phyloP scores from a whole-genome alignment of 2,329 filamentous ascomycete genomes.

The Apiospora kogelbergensis region DNA sequence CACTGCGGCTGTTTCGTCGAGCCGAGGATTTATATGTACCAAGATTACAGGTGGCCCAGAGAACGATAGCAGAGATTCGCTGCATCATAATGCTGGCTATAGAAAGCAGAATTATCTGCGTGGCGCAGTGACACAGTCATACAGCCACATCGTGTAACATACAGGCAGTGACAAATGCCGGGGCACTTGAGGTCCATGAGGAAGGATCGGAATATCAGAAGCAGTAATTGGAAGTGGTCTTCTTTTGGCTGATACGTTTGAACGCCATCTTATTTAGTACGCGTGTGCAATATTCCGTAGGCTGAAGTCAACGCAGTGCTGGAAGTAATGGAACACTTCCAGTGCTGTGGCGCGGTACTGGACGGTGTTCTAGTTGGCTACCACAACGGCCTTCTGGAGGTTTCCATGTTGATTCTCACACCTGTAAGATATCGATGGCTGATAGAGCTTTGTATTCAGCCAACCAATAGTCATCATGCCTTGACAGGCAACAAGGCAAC shows the following conservation, averaged over 20 bases:
- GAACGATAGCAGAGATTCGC: not conserved
- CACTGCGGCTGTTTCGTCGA: not conserved
- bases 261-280: too few relatives aligned
- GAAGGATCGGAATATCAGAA: not conserved
- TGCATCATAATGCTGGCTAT: not conserved
- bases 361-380: not conserved
- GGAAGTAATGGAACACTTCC: not conserved
- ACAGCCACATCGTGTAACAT: not conserved
- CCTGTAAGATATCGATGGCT: too few relatives aligned
- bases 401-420: not conserved
- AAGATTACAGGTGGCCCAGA: not conserved
- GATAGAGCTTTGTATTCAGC: not conserved
- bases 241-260: not conserved
- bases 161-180: not conserved
- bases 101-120: not conserved
- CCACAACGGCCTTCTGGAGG: not conserved
- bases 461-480: not conserved
- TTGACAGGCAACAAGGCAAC: not conserved
- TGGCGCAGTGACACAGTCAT: not conserved
- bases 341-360: not conserved
- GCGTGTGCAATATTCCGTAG: not conserved
- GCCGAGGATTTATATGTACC: not conserved
- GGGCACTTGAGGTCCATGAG: too few relatives aligned
- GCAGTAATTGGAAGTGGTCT: not conserved
- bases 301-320: not conserved